These are phyloP conservation scores for Aristolochia fimbriata DNA, from an alignment of 164 flowering plant species.

Conservation along the genomic window DNA sequence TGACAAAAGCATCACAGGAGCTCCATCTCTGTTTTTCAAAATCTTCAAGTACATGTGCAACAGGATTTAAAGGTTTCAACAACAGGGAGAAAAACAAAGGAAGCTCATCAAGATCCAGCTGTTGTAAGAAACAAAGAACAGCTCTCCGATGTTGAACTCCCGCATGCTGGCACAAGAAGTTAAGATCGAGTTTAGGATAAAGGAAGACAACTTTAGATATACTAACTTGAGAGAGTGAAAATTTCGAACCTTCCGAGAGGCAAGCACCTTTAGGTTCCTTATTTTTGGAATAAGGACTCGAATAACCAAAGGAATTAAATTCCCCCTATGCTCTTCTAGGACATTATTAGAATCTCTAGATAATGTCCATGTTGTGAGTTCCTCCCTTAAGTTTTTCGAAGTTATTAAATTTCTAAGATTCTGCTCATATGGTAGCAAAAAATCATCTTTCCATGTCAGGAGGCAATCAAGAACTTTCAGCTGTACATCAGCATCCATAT, in stretches of 20 bases:
- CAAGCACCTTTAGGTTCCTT: conserved; percentile 55
- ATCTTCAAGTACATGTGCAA: conserved; percentile 20
- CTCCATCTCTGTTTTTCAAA: conserved; percentile 25
- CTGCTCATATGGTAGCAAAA: conserved; percentile 52
- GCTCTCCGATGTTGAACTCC: conserved; percentile 69
- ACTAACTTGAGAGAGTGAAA: background rate
- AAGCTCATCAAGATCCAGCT: conserved; percentile 68
- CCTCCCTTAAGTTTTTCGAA: conserved; percentile 65
- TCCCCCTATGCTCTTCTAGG: conserved; percentile 51
- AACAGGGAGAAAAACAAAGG: conserved; percentile 58
- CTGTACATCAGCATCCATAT: conserved; percentile 76
- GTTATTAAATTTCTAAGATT: conserved; percentile 66
- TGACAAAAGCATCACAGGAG: conserved; percentile 12
- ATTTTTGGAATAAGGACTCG: conserved; percentile 75
- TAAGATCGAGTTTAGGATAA: too few relatives aligned
- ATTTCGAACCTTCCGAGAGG: conserved; percentile 57
- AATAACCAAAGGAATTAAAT: conserved; percentile 56
- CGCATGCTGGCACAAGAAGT: conserved; percentile 40
- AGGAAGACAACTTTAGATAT: too few relatives aligned
- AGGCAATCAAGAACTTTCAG: conserved; percentile 77
- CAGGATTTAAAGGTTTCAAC: conserved; percentile 43
- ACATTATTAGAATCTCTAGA: conserved; percentile 51
- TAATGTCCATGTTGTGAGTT: conserved; percentile 78
- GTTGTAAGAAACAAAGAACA: conserved; percentile 68
- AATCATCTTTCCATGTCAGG: conserved; percentile 62